These are phyloP conservation scores for Rhynchospora tenuis DNA, from an alignment of 176 grass and related monocot species.

Conservation along the genomic window DNA sequence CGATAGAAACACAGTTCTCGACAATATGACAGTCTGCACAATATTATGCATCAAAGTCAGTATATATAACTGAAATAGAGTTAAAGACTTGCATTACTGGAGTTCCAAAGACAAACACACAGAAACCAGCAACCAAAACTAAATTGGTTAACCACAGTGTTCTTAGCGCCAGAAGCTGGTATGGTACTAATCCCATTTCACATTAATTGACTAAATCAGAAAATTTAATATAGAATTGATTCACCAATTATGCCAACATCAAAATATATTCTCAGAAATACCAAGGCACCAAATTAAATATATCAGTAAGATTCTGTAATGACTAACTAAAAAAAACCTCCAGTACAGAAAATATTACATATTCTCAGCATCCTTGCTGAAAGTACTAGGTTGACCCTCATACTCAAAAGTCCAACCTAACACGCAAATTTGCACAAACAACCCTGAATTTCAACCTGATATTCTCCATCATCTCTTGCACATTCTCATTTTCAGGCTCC, in stretches of 20 bases:
- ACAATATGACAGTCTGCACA: no score
- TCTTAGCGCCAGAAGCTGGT: neutral
- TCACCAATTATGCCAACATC: neutral
- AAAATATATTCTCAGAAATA: neutral
- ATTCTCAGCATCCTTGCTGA: slow-evolving; percentile 38
- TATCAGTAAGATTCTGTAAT: no score
- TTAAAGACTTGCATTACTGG: no score
- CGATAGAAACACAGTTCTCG: no score
- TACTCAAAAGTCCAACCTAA: slow-evolving; percentile 61
- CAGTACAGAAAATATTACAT: slow-evolving; percentile 17
- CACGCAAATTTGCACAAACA: slow-evolving; percentile 54
- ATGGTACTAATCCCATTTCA: neutral
- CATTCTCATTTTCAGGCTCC: slow-evolving; percentile 58
- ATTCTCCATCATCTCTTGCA: slow-evolving; percentile 53
- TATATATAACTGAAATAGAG: no score
- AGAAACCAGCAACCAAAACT: no score
- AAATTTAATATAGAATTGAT: neutral
- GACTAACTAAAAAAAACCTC: neutral
- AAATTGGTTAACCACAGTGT: no score
- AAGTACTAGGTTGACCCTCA: slow-evolving; percentile 42
- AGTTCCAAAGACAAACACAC: no score
- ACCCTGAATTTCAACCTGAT: slow-evolving; percentile 70
- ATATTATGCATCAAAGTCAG: no score
- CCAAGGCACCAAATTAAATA: no score
- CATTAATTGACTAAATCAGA: neutral